Percentiles rank a stretch among this genome's conserved stretches.
These are phyloP conservation scores for Balakata baccata DNA, from an alignment of 345 rosid species.

Conservation along the genomic window DNA sequence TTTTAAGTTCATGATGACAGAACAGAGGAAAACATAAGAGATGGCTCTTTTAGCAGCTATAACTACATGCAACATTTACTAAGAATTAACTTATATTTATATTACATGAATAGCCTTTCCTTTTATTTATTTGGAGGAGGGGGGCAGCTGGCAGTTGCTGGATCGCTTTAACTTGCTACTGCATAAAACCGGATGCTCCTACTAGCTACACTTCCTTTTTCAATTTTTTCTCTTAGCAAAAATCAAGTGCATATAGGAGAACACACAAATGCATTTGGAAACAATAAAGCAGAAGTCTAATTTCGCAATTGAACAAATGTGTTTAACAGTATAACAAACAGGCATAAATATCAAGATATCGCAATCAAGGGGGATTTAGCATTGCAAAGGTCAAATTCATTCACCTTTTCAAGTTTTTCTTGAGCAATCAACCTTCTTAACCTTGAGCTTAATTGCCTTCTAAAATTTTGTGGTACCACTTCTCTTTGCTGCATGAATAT, in stretches of 20 bases:
- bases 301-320: background rate
- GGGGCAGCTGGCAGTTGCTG: background rate
- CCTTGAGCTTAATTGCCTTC: slow-evolving; percentile 65
- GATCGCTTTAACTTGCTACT: slow-evolving; percentile 1
- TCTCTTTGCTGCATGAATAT: slow-evolving; percentile 61
- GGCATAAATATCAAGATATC: background rate
- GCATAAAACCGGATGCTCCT: background rate
- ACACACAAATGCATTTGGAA: background rate
- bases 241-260: background rate
- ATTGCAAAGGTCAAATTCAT: background rate
- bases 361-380: background rate
- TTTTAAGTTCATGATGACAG: background rate
- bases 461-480: slow-evolving; percentile 64
- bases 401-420: slow-evolving; percentile 80
- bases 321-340: background rate
- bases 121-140: background rate
- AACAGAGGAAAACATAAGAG: background rate
- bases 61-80: no score
- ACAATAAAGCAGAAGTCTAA: background rate
- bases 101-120: no score
- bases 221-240: background rate
- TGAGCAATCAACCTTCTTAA: slow-evolving; percentile 74
- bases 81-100: no score
- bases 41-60: background rate
- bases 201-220: background rate